Base-by-base conservation (phyloP, 1,284 basidiomycete species). In the Phylloporus gajari region DNA sequence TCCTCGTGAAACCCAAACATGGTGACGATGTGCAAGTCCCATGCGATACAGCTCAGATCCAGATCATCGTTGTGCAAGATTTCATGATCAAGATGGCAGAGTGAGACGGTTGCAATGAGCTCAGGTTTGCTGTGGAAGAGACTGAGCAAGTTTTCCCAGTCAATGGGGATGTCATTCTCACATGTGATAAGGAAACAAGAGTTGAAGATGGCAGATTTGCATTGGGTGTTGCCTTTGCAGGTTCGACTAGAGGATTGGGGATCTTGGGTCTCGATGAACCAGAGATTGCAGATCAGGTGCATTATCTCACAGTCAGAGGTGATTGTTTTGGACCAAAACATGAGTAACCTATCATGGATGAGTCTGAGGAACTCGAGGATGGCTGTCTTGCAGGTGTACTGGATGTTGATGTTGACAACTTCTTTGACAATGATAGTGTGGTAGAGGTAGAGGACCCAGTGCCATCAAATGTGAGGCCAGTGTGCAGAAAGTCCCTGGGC, bases 201-300 rank as follows among this genome's bases (percentile, higher is more conserved):
- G 19, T 82, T 81, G 63, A 80, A 72, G 48, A 80, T 65, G 1
- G 74, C 78, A 8, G 79, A 82, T 78, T 80, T 81, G 32, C 80
- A 78, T 56, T 80, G 77, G 32, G 70, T n/a, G 17, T 53, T 70
- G 51, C 32, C 48, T 4, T 32, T 59, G 48, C 48, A 25, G 32
- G 70, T 69, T 73, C 77, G 74, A 35, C 78, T 80, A 12, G 74
- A 80, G 48, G 81, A 82, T 15, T 67, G 51, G 7, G 73, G 68
- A 23, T 81, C 76, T 5, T 71, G 53, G 5, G 77, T 71, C 68
- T 80, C 81, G 38, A 81, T 74, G 67, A 76, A 78, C 80, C 80
- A 81, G n/a, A 81, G 77, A 40, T 78, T 68, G 67, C 77, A 80
- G 65, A 80, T 79, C 74, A 80, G 67, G 46, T 65, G 70, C 78